Evolutionary conservation across 352 stramenopile genomes (phyloP), one percentile per base, ranked within the genome.

Genomic region (Peronospora tabacina): DNA sequence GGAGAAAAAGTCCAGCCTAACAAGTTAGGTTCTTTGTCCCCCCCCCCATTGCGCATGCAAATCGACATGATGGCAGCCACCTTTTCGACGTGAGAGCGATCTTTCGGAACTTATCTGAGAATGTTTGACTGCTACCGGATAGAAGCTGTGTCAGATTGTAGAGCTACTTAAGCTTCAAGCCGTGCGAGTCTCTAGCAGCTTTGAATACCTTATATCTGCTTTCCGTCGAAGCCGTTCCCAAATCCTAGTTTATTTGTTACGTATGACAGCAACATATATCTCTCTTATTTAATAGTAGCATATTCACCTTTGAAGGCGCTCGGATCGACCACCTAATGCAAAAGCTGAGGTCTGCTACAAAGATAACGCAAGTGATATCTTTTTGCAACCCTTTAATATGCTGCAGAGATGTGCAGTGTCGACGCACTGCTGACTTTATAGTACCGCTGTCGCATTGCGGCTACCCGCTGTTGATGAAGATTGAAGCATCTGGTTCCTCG

Each of bases 181-280:
- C 85, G 26, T 88, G 95, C 10, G 74, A 87, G 68, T 98, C 92
- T 26, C 1, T 22, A 96, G 59, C 94, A 97, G 26, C 85, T 63
- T 76, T 75, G 49, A 98, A 97, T 66, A 98, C 95, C 26, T 96
- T 75, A 82, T 88, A 97, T 42, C 85, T 85, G 42, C 56, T 61
- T 69, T 22, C 83, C 89, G 68, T 98, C 94, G 12, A 97, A 66
- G 44, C 98, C 95, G 50, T 98, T 90, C 66, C 98, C 95, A 2
- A 96, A 82, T 62, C 98, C 94, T 94, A 98, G 42, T 98, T 95
- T 70, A 98, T 97, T 67, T 96, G 93, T 51, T 97, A 85, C 12
- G 96, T 71, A 47, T 98, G 88, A 34, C 73, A 77, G 75, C 96
- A 50, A 48, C 11, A 55, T 2, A 13, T 22, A 16, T 13, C 38